A percentile compares a stretch with the other conserved stretches of the same genome.
Conservation (phyloP, 1,284 basidiomycete genomes). For the Ganoderma multipileum region DNA sequence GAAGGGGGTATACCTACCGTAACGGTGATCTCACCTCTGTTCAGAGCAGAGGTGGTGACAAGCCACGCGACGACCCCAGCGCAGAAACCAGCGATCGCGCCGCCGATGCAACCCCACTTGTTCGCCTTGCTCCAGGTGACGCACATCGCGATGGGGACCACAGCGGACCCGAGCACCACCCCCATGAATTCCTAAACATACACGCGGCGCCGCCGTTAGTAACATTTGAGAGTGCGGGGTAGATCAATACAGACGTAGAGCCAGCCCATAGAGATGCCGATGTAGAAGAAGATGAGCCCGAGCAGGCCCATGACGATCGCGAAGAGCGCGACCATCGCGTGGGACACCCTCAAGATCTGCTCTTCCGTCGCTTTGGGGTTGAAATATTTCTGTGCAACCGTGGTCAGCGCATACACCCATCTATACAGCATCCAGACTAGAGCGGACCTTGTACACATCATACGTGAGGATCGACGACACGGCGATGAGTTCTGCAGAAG, state of each 20-base stretch:
- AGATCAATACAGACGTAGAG: slow-evolving; percentile 63
- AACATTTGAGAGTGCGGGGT: no score
- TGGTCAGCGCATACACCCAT: slow-evolving; percentile 8
- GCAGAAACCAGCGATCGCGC: slow-evolving; percentile 74
- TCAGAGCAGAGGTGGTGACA: slow-evolving; percentile 78
- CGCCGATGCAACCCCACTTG: slow-evolving; percentile 79
- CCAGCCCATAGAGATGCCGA: slow-evolving; percentile 91
- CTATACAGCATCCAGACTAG: no score
- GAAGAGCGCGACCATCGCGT: slow-evolving; percentile 64
- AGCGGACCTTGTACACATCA: slow-evolving; percentile 65
- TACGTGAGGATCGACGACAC: slow-evolving; percentile 84
- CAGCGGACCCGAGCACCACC: slow-evolving; percentile 84
- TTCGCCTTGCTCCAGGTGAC: slow-evolving; percentile 88
- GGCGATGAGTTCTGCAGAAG: slow-evolving; percentile 90
- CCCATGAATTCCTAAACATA: slow-evolving; percentile 78
- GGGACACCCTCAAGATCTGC: slow-evolving; percentile 62
- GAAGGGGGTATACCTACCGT: slow-evolving; percentile 48
- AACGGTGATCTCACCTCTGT: slow-evolving; percentile 78
- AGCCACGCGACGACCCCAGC: slow-evolving; percentile 85
- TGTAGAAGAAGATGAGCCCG: slow-evolving; percentile 88
- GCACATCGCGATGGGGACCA: slow-evolving; percentile 86
- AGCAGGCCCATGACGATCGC: slow-evolving; percentile 83
- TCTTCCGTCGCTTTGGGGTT: slow-evolving; percentile 63
- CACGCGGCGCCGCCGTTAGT: no score
- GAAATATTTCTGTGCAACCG: slow-evolving; percentile 52